A percentile compares a stretch with the other conserved stretches of the same genome.
phyloP scores from a whole-genome alignment of 345 rosid genomes.

The Citrus australasica region DNA sequence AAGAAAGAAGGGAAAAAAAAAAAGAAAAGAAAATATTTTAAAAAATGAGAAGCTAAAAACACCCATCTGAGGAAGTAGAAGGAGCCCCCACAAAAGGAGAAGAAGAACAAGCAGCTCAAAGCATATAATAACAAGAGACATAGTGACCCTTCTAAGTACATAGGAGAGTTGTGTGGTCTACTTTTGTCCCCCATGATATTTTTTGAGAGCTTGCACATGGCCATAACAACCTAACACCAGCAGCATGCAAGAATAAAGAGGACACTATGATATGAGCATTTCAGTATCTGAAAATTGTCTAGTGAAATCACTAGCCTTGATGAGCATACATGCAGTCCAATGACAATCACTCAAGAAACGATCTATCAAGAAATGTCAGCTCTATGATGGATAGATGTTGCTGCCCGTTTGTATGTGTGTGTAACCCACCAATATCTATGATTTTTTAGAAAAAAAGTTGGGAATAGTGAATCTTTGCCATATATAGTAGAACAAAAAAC shows the following conservation, averaged over 20 bases:
- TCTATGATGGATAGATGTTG: constrained; percentile 4
- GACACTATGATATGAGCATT: background rate
- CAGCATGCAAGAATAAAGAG: background rate
- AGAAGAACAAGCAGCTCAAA: constrained; percentile 13
- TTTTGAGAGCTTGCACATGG: constrained; percentile 16
- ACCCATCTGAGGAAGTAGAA: background rate
- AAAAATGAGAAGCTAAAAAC: constrained; percentile 5
- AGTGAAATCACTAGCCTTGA: background rate
- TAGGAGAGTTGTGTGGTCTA: constrained; percentile 23
- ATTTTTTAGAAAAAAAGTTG: constrained; percentile 3
- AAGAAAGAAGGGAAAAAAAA: background rate
- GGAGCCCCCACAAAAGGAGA: constrained; percentile 22
- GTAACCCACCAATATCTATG: constrained; percentile 17
- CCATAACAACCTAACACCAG: constrained; percentile 1
- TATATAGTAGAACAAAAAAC: constrained; percentile 28
- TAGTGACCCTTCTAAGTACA: constrained; percentile 26
- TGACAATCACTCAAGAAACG: background rate
- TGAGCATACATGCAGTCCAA: background rate
- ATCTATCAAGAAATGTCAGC: background rate
- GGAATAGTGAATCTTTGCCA: constrained; percentile 15
- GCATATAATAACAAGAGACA: constrained; percentile 25
- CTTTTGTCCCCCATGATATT: constrained; percentile 34
- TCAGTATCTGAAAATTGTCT: background rate
- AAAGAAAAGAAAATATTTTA: background rate
- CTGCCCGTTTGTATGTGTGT: constrained; percentile 1